Evolutionary conservation across 371 early-diverging fungal genomes (phyloP).

Genomic region (Syncephalis plumigaleata): DNA sequence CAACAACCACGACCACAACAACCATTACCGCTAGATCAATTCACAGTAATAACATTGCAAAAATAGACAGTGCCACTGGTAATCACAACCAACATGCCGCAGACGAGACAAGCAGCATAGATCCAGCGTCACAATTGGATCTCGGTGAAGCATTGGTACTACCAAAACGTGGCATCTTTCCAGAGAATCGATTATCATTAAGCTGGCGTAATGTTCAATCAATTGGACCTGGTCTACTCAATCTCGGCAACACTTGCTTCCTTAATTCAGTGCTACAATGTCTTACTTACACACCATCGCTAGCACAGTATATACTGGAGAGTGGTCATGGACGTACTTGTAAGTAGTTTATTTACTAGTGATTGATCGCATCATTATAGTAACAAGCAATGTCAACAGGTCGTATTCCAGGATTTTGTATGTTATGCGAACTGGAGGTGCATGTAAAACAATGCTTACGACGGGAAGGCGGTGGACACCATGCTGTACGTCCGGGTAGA

Average conservation of each 20-base stretch:
- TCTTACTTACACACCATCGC: constrained; percentile 68
- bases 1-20: background rate
- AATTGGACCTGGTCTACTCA: constrained; percentile 63
- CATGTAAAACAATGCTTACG: constrained; percentile 27
- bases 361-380: background rate
- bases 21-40: too few relatives aligned
- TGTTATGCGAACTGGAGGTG: constrained; percentile 34
- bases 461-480: constrained; percentile 20
- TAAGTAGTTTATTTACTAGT: constrained; percentile 9
- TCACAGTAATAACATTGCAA: too few relatives aligned
- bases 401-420: constrained; percentile 29
- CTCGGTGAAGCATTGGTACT: constrained; percentile 4
- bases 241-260: constrained; percentile 93
- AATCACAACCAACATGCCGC: too few relatives aligned
- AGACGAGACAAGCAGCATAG: too few relatives aligned
- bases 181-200: constrained; percentile 25
- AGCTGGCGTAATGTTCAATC: background rate
- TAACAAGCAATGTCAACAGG: constrained; percentile 15
- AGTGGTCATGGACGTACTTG: constrained; percentile 29
- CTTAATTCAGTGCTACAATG: constrained; percentile 89
- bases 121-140: constrained; percentile 1
- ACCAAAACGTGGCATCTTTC: background rate
- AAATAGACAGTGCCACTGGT: too few relatives aligned
- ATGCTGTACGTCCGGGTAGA: constrained; percentile 31
- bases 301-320: constrained; percentile 53